Percentiles rank a stretch among this genome's conserved stretches.
Conservation (phyloP, 768 basidiomycete genomes). For the Mycena galericulata region DNA sequence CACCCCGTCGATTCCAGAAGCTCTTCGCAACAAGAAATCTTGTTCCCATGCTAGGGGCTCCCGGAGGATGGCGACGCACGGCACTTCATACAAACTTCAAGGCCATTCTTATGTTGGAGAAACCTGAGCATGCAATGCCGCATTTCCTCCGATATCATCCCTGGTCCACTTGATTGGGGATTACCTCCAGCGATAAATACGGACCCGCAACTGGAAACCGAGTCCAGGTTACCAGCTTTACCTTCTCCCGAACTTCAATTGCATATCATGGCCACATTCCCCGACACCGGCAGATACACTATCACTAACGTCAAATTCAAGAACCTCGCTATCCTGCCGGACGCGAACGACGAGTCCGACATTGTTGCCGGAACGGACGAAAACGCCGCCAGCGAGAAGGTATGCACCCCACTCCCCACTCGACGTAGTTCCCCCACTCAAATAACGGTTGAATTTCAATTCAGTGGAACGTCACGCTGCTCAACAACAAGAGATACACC, state of each 20-base stretch:
- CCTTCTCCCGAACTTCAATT: background rate
- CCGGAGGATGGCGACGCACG: too few species aligned
- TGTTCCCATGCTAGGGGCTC: too few species aligned
- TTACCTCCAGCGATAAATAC: background rate
- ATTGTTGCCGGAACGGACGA: background rate
- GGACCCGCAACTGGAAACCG: background rate
- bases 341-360: background rate
- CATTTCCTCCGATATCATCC: background rate
- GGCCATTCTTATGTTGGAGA: too few species aligned
- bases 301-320: constrained; percentile 1
- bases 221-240: background rate
- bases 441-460: background rate
- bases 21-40: too few species aligned
- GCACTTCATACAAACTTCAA: too few species aligned
- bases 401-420: background rate
- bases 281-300: constrained; percentile 14
- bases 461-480: background rate
- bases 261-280: background rate
- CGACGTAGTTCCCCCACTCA: background rate
- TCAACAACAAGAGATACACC: background rate
- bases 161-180: background rate
- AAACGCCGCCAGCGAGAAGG: background rate
- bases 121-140: too few species aligned
- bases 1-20: too few species aligned
- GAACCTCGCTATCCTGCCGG: background rate